Evolutionary conservation across 331 rosid genomes (phyloP).

Genomic region (Rosa hybrid): DNA sequence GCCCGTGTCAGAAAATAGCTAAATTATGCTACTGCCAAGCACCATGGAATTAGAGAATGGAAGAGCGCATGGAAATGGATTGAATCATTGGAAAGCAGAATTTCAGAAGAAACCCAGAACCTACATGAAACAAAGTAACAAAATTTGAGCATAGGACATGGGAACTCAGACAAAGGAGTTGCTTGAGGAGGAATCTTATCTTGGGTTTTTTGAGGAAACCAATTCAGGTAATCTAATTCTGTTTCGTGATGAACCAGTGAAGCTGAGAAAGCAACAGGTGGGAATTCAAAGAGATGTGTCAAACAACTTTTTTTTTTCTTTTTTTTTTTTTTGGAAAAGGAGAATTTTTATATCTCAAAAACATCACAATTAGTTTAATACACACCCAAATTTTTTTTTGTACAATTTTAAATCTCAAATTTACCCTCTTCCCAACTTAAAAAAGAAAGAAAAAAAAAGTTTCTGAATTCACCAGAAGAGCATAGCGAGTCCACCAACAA

Average conservation of each 20-base stretch:
- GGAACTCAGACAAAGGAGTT: neutral
- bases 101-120: constrained; percentile 7
- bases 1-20: constrained; percentile 31
- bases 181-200: neutral
- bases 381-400: no score
- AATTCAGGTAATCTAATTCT: neutral
- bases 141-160: neutral
- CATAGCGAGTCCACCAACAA: no score
- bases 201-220: neutral
- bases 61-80: neutral
- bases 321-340: no score
- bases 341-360: no score
- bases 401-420: no score
- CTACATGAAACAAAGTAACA: neutral
- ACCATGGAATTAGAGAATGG: neutral
- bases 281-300: neutral
- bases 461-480: no score
- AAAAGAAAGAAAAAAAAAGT: no score
- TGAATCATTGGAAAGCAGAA: constrained; percentile 23
- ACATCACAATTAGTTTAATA: no score
- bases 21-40: constrained; percentile 19
- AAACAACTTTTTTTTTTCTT: no score
- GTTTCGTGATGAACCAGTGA: neutral
- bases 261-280: constrained; percentile 18
- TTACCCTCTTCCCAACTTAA: no score